Evolutionary conservation across 1,284 basidiomycete species (phyloP), one percentile per base, ranked within the genome.

Genomic region (Ganoderma boninense): DNA sequence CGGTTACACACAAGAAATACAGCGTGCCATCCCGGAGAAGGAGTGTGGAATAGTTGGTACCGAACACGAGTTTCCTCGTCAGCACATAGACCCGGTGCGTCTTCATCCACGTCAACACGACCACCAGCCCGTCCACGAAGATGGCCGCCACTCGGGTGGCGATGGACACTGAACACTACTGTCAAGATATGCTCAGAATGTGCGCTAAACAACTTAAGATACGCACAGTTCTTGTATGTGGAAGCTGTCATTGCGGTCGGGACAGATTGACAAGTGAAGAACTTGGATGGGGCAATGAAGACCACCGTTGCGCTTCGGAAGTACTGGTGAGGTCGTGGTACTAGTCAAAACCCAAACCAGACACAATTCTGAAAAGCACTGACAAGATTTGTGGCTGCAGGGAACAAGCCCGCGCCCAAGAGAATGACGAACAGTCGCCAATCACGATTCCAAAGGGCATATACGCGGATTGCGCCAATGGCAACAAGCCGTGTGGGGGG

Each of bases 71-170:
- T 4, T 62, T 44, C 32, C 68, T 44, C 1, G 68, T 67, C 43
- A 73, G 62, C 16, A 64, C 61, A 61, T 67, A 71, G 18, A 73
- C 64, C 14, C 62, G 52, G 26, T 69, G 72, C 46, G 72, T 74
- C 69, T 73, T 73, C n/a, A 69, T 13, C 70, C 71, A 74, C 14
- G 75, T 76, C 7, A 76, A 56, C 6, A 69, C 65, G 26, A 74
- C 67, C 13, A 74, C 73, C 20, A 76, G n/a, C 6, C 73, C 73
- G 62, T 76, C 75, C 0, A 71, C 71, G 10, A 73, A 35, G 20
- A 76, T 73, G 7, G 75, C 49, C n/a, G 71, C 40, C 6, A 66
- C 64, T 13, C 75, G 70, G 3, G 70, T 71, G 18, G 68, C 70
- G 40, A 76, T 65, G 29, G 71, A 65, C 26, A 70, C 75, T 76